phyloP scores from a whole-genome alignment of 495 filamentous ascomycete species.

The Daldinia childiae region DNA sequence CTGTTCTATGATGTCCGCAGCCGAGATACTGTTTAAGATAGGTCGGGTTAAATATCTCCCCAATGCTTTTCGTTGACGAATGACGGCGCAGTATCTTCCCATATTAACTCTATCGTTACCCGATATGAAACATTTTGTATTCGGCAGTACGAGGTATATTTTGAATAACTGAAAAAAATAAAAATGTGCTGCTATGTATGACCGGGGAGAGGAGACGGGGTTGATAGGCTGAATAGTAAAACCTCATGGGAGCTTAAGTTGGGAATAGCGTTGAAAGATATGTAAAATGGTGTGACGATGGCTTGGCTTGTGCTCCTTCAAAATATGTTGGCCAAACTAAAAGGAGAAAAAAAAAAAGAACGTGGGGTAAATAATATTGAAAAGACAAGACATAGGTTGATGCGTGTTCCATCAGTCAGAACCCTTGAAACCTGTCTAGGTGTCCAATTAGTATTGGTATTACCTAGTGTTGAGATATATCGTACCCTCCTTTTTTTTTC shows the following conservation, averaged over 20 bases:
- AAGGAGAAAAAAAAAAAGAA: conserved; percentile 13
- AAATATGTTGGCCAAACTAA: conserved; percentile 1
- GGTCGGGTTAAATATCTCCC: conserved; percentile 4
- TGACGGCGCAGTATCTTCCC: conserved; percentile 16
- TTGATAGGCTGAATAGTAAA: conserved; percentile 7
- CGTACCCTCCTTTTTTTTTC: conserved; percentile 14
- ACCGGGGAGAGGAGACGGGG: not conserved
- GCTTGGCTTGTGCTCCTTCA: conserved; percentile 21
- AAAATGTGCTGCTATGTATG: not conserved
- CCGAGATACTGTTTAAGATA: conserved; percentile 26
- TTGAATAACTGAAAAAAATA: not conserved
- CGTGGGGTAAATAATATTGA: conserved; percentile 23
- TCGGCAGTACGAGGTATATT: conserved; percentile 1
- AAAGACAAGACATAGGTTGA: conserved; percentile 25
- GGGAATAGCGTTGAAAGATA: not conserved
- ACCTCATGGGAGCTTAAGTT: not conserved
- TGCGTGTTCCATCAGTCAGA: conserved; percentile 16
- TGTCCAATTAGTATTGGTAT: not conserved
- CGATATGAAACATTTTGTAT: conserved; percentile 10
- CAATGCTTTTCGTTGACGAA: conserved; percentile 15
- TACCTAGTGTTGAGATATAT: not conserved
- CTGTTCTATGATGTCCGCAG: conserved; percentile 15
- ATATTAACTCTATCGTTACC: conserved; percentile 15
- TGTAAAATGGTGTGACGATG: conserved; percentile 18
- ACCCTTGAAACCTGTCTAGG: not conserved